phyloP scores from a whole-genome alignment of 106 monocot species.

The Posidonia australis region DNA sequence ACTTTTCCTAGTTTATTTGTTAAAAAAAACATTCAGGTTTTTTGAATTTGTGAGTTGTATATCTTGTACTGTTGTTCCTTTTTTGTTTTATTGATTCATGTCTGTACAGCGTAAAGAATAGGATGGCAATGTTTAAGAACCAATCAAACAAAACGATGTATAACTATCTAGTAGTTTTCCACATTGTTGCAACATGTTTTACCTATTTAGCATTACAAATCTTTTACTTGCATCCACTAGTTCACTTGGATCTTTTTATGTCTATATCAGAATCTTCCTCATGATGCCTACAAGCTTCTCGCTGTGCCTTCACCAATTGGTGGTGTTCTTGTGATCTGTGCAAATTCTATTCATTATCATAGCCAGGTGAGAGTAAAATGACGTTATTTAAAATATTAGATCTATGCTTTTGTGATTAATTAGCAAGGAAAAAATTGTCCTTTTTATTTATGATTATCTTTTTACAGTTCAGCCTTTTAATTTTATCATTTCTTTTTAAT shows the following conservation, averaged over 20 bases:
- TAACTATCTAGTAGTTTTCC: too few relatives aligned
- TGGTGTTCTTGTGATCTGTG: conserved; percentile 82
- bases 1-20: too few relatives aligned
- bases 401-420: not conserved
- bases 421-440: too few relatives aligned
- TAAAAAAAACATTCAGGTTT: too few relatives aligned
- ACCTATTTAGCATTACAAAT: not conserved
- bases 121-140: too few relatives aligned
- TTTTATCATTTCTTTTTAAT: not conserved
- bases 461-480: not conserved
- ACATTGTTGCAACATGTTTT: not conserved
- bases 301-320: conserved; percentile 93
- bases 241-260: not conserved
- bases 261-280: conserved; percentile 65
- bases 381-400: not conserved
- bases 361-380: conserved; percentile 58
- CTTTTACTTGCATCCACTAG: not conserved
- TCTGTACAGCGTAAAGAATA: too few relatives aligned
- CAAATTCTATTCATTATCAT: conserved; percentile 87
- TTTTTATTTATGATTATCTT: too few relatives aligned
- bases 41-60: too few relatives aligned
- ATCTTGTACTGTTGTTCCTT: too few relatives aligned
- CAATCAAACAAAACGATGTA: too few relatives aligned
- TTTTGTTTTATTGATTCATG: too few relatives aligned
- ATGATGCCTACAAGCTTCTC: conserved; percentile 94